Evolutionary conservation across 148 eudicot genomes (phyloP).

Genomic region (Heliamphora exappendiculata): DNA sequence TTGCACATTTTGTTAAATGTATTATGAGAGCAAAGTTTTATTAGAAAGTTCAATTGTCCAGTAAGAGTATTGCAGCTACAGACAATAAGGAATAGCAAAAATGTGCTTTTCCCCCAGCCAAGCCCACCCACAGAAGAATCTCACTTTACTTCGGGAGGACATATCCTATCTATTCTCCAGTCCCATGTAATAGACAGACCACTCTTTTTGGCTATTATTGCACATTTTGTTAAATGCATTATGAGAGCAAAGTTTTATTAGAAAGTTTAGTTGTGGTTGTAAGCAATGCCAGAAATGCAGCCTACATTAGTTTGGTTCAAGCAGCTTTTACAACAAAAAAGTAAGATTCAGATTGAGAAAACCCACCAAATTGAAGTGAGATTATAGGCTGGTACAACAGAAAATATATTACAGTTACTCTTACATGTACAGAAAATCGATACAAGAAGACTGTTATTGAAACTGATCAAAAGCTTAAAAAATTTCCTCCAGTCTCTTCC

Average conservation of each 20-base stretch:
- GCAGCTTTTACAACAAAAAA: no score
- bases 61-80: background rate
- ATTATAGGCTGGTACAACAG: no score
- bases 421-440: no score
- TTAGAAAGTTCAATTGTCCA: background rate
- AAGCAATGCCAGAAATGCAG: background rate
- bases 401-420: no score
- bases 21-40: background rate
- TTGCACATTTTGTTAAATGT: conserved; percentile 12
- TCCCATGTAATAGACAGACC: conserved; percentile 5
- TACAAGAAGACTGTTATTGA: no score
- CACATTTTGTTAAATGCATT: conserved; percentile 9
- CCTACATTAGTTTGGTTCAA: no score
- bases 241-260: background rate
- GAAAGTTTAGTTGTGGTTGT: no score
- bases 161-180: background rate
- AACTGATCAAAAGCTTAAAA: no score
- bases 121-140: background rate
- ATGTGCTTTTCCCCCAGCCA: background rate
- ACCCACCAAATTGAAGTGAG: no score
- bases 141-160: background rate
- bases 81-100: background rate
- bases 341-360: no score
- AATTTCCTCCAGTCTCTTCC: no score
- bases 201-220: conserved; percentile 11